A percentile compares a stretch with the other conserved stretches of the same genome.
phyloP scores from a whole-genome alignment of 2,329 filamentous ascomycete genomes.

The Ophiosphaerella korrae region DNA sequence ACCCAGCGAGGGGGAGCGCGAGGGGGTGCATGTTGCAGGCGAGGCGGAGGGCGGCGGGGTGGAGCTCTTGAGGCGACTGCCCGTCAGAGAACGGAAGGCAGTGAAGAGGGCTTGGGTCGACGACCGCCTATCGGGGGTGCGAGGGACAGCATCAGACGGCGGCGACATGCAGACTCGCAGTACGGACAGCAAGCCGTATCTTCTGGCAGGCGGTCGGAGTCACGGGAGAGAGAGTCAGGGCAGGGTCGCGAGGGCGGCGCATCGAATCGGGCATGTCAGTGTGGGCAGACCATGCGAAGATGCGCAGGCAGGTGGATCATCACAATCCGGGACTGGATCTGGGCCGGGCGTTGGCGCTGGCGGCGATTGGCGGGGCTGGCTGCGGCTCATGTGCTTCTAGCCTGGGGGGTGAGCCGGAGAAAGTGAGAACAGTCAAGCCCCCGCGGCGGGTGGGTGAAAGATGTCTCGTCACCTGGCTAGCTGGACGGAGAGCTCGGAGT shows the following conservation, averaged over 20 bases:
- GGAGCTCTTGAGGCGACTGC: constrained; percentile 42
- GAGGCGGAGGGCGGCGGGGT: constrained; percentile 39
- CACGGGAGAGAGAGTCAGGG: constrained; percentile 6
- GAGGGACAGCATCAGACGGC: constrained; percentile 40
- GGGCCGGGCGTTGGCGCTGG: too few relatives aligned
- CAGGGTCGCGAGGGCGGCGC: constrained; percentile 20
- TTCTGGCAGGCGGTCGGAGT: not conserved
- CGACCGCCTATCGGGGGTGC: constrained; percentile 46
- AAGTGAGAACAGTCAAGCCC: too few relatives aligned
- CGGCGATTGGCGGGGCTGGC: too few relatives aligned
- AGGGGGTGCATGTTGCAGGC: constrained; percentile 37
- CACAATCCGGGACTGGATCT: too few relatives aligned
- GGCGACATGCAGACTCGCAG: constrained; percentile 41
- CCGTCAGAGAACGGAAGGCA: constrained; percentile 45
- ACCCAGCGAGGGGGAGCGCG: constrained; percentile 35
- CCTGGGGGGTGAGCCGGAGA: too few relatives aligned
- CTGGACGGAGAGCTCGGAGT: too few relatives aligned
- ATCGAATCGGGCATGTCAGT: constrained; percentile 6
- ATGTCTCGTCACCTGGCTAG: constrained; percentile 8
- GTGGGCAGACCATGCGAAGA: too few relatives aligned
- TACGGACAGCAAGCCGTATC: too few relatives aligned
- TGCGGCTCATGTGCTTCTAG: too few relatives aligned
- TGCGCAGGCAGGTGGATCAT: too few relatives aligned
- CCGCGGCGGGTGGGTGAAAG: not conserved
- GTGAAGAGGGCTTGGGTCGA: constrained; percentile 46